Evolutionary conservation across 2,329 filamentous ascomycete genomes (phyloP).

Genomic region (Thielaviopsis euricoi): DNA sequence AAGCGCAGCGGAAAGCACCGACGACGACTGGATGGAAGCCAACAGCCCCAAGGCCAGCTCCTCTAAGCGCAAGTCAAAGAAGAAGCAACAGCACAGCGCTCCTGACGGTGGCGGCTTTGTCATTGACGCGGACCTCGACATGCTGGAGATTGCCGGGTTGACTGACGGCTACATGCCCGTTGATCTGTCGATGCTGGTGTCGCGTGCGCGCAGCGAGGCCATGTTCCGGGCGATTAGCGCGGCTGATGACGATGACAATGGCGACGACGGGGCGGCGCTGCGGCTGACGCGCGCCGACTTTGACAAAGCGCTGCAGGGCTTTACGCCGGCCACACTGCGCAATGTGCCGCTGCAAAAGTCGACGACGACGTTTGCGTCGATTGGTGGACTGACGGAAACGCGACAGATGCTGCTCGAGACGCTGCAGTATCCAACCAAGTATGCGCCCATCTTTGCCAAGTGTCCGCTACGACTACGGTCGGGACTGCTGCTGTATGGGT

Average conservation of each 20-base stretch:
- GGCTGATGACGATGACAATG: slow-evolving; percentile 28
- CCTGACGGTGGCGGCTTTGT: slow-evolving; percentile 50
- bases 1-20: slow-evolving; percentile 23
- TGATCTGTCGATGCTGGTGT: slow-evolving; percentile 71
- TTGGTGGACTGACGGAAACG: slow-evolving; percentile 75
- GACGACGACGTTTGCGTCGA: slow-evolving; percentile 80
- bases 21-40: slow-evolving; percentile 61
- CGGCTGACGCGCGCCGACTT: slow-evolving; percentile 63
- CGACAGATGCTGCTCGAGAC: slow-evolving; percentile 88
- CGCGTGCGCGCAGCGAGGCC: slow-evolving; percentile 78
- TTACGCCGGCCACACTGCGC: slow-evolving; percentile 84
- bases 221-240: slow-evolving; percentile 65
- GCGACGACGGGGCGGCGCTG: slow-evolving; percentile 28
- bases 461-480: slow-evolving; percentile 90
- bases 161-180: slow-evolving; percentile 98
- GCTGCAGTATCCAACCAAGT: slow-evolving; percentile 90
- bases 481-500: slow-evolving; percentile 83
- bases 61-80: slow-evolving; percentile 21
- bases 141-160: slow-evolving; percentile 80
- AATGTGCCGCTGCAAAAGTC: slow-evolving; percentile 90
- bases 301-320: slow-evolving; percentile 68
- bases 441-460: slow-evolving; percentile 91
- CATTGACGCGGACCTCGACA: slow-evolving; percentile 63
- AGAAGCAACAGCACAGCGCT: not conserved
- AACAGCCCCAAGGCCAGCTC: slow-evolving; percentile 28